Percentiles rank a stretch among this genome's conserved stretches.
Evolutionary conservation across 768 basidiomycete species (phyloP).

Genomic region (Tylopilus intermedius): DNA sequence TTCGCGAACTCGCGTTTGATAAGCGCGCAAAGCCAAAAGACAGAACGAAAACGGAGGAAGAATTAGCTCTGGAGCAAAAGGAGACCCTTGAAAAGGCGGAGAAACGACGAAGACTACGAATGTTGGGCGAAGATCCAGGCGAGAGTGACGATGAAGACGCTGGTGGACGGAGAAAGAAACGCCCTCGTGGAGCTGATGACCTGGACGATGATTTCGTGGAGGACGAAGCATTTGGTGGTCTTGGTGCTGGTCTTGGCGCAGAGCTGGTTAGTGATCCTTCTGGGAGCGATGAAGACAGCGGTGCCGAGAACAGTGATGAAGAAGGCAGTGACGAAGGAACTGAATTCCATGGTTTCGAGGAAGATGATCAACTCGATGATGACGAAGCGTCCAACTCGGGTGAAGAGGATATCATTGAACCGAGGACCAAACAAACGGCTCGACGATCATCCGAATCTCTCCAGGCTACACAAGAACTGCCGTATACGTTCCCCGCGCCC

Average conservation of each 20-base stretch:
- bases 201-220: constrained; percentile 78
- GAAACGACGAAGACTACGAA: constrained; percentile 66
- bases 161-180: constrained; percentile 42
- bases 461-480: constrained; percentile 56
- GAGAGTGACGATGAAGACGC: constrained; percentile 57
- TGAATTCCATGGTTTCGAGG: constrained; percentile 30
- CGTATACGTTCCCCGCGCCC: constrained; percentile 91
- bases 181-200: constrained; percentile 74
- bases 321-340: constrained; percentile 25
- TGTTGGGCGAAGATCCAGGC: constrained; percentile 75
- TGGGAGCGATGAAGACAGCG: constrained; percentile 31
- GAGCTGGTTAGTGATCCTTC: constrained; percentile 39
- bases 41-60: constrained; percentile 94
- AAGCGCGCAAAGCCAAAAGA: constrained; percentile 91
- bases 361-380: constrained; percentile 33
- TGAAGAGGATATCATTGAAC: constrained; percentile 39
- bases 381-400: constrained; percentile 34
- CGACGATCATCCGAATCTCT: constrained; percentile 29
- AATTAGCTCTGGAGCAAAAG: constrained; percentile 83
- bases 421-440: constrained; percentile 32
- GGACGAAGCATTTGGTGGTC: constrained; percentile 33
- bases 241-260: constrained; percentile 33
- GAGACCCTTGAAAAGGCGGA: constrained; percentile 85
- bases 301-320: constrained; percentile 31
- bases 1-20: constrained; percentile 90